These are phyloP conservation scores for Dactylellina drechsleri DNA, from an alignment of 2,329 filamentous ascomycete genomes.

Conservation along the genomic window DNA sequence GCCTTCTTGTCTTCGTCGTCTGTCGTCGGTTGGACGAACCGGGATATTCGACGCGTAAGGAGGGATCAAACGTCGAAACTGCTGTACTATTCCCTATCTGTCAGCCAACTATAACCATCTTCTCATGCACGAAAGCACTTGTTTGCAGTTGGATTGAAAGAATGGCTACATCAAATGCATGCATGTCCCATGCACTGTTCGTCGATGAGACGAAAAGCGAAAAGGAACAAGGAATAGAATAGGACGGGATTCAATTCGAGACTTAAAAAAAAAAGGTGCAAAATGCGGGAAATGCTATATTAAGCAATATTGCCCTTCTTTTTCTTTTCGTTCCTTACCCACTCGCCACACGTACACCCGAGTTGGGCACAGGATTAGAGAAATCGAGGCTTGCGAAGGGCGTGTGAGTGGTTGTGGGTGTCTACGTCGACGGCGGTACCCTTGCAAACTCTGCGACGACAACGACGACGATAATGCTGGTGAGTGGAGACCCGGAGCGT, in stretches of 20 bases:
- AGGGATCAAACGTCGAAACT: too few relatives aligned
- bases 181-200: too few relatives aligned
- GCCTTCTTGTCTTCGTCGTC: not conserved
- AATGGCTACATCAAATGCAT: too few relatives aligned
- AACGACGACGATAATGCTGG: not conserved
- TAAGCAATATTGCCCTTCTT: not conserved
- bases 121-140: too few relatives aligned
- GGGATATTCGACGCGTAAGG: too few relatives aligned
- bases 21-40: not conserved
- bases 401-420: not conserved
- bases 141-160: too few relatives aligned
- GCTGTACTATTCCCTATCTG: too few relatives aligned
- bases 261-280: too few relatives aligned
- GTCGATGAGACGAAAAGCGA: conserved; percentile 1
- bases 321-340: not conserved
- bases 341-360: not conserved
- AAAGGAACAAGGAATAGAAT: not conserved
- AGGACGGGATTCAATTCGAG: not conserved
- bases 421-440: not conserved
- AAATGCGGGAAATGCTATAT: conserved; percentile 6
- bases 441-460: conserved; percentile 10
- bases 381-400: not conserved
- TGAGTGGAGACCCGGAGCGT: conserved; percentile 1
- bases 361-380: conserved; percentile 1
- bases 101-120: too few relatives aligned